Percentiles rank a stretch among this genome's conserved stretches.
Conservation (phyloP, 768 basidiomycete species). For the Phlebiopsis gigantea region DNA sequence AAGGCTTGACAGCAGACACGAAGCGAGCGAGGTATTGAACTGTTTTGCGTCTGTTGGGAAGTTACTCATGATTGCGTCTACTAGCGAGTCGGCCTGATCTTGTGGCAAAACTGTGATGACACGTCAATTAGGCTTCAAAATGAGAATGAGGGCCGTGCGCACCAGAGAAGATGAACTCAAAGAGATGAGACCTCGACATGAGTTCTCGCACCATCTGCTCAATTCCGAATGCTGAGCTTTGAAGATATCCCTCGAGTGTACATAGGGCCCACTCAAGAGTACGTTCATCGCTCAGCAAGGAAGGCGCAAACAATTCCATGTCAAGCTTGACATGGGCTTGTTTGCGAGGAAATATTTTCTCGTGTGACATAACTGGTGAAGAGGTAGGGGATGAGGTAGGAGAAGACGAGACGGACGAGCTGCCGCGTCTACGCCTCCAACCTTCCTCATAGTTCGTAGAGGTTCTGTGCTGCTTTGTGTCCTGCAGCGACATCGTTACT, state of each 20-base stretch:
- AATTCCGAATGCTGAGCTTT: background rate
- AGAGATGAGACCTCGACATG: background rate
- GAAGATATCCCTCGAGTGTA: slow-evolving; percentile 6
- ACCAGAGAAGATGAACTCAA: slow-evolving; percentile 5
- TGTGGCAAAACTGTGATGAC: background rate
- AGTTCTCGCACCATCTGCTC: background rate
- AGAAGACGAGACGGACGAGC: background rate
- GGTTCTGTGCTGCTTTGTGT: background rate
- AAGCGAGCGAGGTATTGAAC: slow-evolving; percentile 1
- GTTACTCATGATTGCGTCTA: background rate
- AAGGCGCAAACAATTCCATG: slow-evolving; percentile 2
- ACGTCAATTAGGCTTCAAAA: background rate
- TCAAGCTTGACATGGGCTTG: background rate
- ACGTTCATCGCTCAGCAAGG: background rate
- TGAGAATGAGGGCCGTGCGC: background rate
- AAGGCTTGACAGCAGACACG: background rate
- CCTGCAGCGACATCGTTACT: background rate
- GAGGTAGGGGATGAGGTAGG: background rate
- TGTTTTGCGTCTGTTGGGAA: slow-evolving; percentile 1
- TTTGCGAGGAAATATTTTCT: background rate
- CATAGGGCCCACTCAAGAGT: slow-evolving; percentile 2
- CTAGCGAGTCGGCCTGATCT: background rate
- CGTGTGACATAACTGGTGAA: background rate
- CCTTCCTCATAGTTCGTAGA: background rate
- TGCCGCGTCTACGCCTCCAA: background rate